A percentile compares a stretch with the other conserved stretches of the same genome.
phyloP scores from a whole-genome alignment of 2,329 filamentous ascomycete species.

The Setomelanomma holmii region DNA sequence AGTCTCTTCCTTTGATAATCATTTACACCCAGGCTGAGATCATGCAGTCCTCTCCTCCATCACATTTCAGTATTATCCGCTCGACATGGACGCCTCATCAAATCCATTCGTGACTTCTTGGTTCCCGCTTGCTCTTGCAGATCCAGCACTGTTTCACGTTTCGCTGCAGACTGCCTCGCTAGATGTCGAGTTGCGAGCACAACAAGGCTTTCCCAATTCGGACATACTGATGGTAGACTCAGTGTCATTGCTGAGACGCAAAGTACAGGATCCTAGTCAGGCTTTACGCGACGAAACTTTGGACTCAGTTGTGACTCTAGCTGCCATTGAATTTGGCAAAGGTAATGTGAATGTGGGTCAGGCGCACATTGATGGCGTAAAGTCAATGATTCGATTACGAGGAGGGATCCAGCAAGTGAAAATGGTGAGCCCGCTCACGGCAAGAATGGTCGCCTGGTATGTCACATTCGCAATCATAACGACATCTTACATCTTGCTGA shows the following conservation, averaged over 20 bases:
- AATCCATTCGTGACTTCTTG: slow-evolving; percentile 67
- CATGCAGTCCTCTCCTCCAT: slow-evolving; percentile 62
- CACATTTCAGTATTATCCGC: slow-evolving; percentile 66
- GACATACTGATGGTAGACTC: slow-evolving; percentile 66
- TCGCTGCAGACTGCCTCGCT: slow-evolving; percentile 66
- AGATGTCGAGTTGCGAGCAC: slow-evolving; percentile 61
- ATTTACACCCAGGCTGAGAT: not conserved
- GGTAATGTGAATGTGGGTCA: slow-evolving; percentile 4
- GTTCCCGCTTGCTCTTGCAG: slow-evolving; percentile 65
- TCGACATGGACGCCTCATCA: slow-evolving; percentile 60
- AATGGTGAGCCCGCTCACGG: slow-evolving; percentile 60
- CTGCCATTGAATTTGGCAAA: slow-evolving; percentile 6
- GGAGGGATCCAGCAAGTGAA: slow-evolving; percentile 60
- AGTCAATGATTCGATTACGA: slow-evolving; percentile 57
- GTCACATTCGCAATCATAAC: slow-evolving; percentile 11
- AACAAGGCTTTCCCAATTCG: slow-evolving; percentile 61
- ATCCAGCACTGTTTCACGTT: slow-evolving; percentile 65
- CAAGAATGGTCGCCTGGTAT: slow-evolving; percentile 63
- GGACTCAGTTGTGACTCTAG: slow-evolving; percentile 61
- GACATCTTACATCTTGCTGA: slow-evolving; percentile 1
- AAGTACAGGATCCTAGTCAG: slow-evolving; percentile 55
- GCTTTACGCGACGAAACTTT: slow-evolving; percentile 64
- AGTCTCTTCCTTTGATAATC: slow-evolving; percentile 19
- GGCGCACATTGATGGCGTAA: slow-evolving; percentile 59
- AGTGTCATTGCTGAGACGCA: slow-evolving; percentile 59